A percentile compares a stretch with the other conserved stretches of the same genome.
phyloP scores from a whole-genome alignment of 768 basidiomycete species.

The Mycena amicta region DNA sequence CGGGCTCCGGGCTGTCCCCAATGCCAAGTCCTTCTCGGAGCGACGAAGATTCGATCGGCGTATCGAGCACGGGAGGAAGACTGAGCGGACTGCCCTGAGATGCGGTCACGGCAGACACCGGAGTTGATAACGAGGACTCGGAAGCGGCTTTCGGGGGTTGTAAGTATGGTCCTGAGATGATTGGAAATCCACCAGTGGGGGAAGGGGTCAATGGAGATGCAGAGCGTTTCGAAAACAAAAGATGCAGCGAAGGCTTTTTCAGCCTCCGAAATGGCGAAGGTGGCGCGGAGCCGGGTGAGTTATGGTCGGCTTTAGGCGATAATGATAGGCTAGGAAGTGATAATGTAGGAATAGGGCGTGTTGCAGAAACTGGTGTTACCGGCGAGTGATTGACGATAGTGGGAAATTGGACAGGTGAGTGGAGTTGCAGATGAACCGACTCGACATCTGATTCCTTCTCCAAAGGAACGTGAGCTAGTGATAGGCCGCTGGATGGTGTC shows the following conservation, averaged over 20 bases:
- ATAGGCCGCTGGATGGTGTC: conserved; percentile 20
- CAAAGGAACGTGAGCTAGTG: conserved; percentile 15
- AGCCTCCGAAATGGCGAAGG: conserved; percentile 39
- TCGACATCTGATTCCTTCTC: conserved; percentile 10
- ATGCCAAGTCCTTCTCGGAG: conserved; percentile 44
- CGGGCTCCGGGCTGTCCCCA: conserved; percentile 29
- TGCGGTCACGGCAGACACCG: conserved; percentile 59
- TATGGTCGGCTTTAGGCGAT: conserved; percentile 15
- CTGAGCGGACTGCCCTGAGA: conserved; percentile 50
- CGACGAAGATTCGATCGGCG: conserved; percentile 60
- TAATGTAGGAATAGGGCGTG: conserved; percentile 23
- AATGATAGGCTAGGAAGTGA: conserved; percentile 20
- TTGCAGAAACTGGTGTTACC: conserved; percentile 14
- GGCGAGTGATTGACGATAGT: conserved; percentile 11
- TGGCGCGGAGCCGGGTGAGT: conserved; percentile 33
- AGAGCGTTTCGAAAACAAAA: conserved; percentile 70
- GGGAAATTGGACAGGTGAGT: conserved; percentile 19
- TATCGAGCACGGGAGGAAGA: conserved; percentile 61
- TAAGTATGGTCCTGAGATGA: conserved; percentile 34
- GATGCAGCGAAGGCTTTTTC: conserved; percentile 71
- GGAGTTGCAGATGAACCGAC: conserved; percentile 1
- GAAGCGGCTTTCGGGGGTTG: conserved; percentile 42
- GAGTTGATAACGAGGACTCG: conserved; percentile 54
- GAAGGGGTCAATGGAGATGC: conserved; percentile 44
- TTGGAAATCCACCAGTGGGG: conserved; percentile 29